Evolutionary conservation across 2,329 filamentous ascomycete genomes (phyloP).

Genomic region (Cyanodermella asteris): DNA sequence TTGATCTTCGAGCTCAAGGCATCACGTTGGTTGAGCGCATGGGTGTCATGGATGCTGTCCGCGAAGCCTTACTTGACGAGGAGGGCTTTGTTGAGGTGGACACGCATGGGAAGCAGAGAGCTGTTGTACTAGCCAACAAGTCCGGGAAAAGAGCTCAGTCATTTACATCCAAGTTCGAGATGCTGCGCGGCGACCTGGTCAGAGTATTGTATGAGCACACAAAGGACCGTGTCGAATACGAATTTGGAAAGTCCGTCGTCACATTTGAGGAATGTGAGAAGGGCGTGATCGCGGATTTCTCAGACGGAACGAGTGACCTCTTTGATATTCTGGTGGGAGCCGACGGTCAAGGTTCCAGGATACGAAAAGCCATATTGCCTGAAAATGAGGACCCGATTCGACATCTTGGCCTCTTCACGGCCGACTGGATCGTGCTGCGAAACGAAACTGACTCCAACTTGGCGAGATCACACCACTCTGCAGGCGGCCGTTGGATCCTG

Average conservation of each 20-base stretch:
- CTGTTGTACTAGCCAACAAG: constrained; percentile 20
- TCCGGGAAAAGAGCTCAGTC: constrained; percentile 14
- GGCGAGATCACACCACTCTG: no score
- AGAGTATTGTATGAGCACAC: constrained; percentile 18
- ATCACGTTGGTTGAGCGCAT: constrained; percentile 30
- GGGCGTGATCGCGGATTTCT: constrained; percentile 9
- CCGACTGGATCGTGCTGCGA: no score
- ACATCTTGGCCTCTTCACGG: no score
- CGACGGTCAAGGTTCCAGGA: constrained; percentile 3
- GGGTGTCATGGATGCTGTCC: constrained; percentile 25
- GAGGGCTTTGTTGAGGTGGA: constrained; percentile 28
- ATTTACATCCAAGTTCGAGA: constrained; percentile 30
- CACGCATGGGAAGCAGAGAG: constrained; percentile 12
- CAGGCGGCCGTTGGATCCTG: no score
- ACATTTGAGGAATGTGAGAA: constrained; percentile 10
- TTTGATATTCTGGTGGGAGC: constrained; percentile 2
- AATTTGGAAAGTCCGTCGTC: constrained; percentile 14
- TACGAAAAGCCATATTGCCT: no score
- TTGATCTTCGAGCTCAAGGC: constrained; percentile 32
- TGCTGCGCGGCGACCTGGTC: constrained; percentile 31
- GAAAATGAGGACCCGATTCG: no score
- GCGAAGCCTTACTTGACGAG: constrained; percentile 21
- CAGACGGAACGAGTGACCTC: constrained; percentile 8
- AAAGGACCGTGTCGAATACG: constrained; percentile 11
- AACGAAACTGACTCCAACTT: no score